Evolutionary conservation across 345 rosid species (phyloP).

Genomic region (Citrus sp.): DNA sequence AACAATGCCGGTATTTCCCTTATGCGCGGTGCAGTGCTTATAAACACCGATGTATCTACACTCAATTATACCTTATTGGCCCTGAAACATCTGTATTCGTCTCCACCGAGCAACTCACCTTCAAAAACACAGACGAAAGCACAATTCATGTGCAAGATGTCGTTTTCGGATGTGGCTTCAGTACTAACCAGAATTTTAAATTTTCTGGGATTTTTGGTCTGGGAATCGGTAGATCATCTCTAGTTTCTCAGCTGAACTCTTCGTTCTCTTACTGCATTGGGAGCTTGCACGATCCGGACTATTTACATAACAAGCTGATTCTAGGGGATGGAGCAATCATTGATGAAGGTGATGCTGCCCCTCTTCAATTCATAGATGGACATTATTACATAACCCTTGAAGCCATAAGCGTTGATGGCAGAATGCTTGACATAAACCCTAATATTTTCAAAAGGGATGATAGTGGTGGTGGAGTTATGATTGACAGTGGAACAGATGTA

Average conservation of each 20-base stretch:
- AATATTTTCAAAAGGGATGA: constrained; percentile 17
- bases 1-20: constrained; percentile 22
- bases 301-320: constrained; percentile 36
- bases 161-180: constrained; percentile 49
- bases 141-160: constrained; percentile 14
- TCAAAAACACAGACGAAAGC: constrained; percentile 38
- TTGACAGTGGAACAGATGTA: constrained; percentile 41
- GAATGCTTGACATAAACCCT: constrained; percentile 34
- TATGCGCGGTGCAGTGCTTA: constrained; percentile 12
- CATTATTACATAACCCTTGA: constrained; percentile 39
- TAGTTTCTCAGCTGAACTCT: constrained; percentile 39
- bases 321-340: constrained; percentile 36
- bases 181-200: constrained; percentile 15
- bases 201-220: constrained; percentile 46
- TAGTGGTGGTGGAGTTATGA: constrained; percentile 28
- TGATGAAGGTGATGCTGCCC: constrained; percentile 45
- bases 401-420: constrained; percentile 47
- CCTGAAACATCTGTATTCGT: constrained; percentile 37
- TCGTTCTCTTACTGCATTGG: constrained; percentile 35
- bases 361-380: constrained; percentile 30
- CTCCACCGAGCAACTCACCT: constrained; percentile 38
- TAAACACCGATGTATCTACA: constrained; percentile 33
- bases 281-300: constrained; percentile 31
- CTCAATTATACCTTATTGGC: constrained; percentile 25
- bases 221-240: constrained; percentile 34